Percentiles rank a stretch among this genome's conserved stretches.
phyloP scores from a whole-genome alignment of 192 early-diverging fungal species.

The Entrophospora sp. region DNA sequence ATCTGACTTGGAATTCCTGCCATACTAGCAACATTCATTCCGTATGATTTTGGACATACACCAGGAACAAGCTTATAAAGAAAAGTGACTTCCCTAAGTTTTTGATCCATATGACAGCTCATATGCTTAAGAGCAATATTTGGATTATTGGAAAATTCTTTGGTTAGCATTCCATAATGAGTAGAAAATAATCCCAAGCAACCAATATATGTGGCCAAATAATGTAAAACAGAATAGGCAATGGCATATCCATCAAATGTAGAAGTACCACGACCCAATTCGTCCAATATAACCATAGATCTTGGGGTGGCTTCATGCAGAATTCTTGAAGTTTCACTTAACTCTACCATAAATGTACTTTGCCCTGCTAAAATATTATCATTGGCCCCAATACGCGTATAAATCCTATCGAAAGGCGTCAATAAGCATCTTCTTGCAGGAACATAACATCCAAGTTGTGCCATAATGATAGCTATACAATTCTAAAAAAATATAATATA shows the following conservation, averaged over 20 bases:
- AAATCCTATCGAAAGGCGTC: conserved; percentile 86
- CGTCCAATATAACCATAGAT: conserved; percentile 93
- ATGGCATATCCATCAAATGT: conserved; percentile 98
- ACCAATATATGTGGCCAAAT: conserved; percentile 70
- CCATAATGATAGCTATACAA: conserved; percentile 91
- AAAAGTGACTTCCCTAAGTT: conserved; percentile 83
- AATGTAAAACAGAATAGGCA: conserved; percentile 83
- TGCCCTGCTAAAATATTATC: conserved; percentile 93
- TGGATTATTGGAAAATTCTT: conserved; percentile 70
- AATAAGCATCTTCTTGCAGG: conserved; percentile 69
- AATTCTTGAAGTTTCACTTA: conserved; percentile 89
- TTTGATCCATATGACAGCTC: conserved; percentile 74
- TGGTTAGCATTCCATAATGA: conserved; percentile 89
- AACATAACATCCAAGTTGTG: conserved; percentile 91
- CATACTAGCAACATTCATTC: conserved; percentile 98
- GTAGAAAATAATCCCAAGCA: conserved; percentile 94
- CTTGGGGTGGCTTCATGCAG: conserved; percentile 80
- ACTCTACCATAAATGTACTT: conserved; percentile 96
- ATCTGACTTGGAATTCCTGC: conserved; percentile 75
- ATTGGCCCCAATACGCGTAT: conserved; percentile 95
- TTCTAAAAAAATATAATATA: conserved; percentile 37
- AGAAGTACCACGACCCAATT: conserved; percentile 93
- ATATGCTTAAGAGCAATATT: conserved; percentile 81
- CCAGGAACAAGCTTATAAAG: conserved; percentile 84
- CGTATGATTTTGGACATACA: conserved; percentile 86